phyloP scores from a whole-genome alignment of 2,329 filamentous ascomycete species.

The Trichophyton equinum region DNA sequence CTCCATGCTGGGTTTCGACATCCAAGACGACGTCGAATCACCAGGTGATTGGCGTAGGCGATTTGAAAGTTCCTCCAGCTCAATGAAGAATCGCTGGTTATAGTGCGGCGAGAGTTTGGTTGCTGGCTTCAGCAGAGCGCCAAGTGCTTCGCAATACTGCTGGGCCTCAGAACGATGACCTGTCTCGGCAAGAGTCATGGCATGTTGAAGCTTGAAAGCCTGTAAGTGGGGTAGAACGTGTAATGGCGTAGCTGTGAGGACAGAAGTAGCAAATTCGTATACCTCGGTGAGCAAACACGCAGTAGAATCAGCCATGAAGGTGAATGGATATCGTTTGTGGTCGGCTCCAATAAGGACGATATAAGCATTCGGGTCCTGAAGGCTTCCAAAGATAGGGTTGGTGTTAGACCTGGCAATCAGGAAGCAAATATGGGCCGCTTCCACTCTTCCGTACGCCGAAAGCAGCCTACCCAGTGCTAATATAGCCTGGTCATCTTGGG shows the following conservation, averaged over 20 bases:
- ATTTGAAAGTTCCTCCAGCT: constrained; percentile 71
- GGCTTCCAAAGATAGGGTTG: constrained; percentile 58
- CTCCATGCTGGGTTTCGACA: constrained; percentile 88
- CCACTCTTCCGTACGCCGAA: constrained; percentile 70
- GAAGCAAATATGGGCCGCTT: constrained; percentile 90
- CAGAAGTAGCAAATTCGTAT: constrained; percentile 76
- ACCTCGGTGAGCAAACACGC: constrained; percentile 89
- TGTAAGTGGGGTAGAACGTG: constrained; percentile 67
- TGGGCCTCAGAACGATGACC: constrained; percentile 73
- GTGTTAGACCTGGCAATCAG: constrained; percentile 57
- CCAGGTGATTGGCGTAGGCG: constrained; percentile 76
- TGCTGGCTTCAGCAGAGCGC: constrained; percentile 60
- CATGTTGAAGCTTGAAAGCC: constrained; percentile 83
- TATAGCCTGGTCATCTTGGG: constrained; percentile 64
- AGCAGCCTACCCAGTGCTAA: constrained; percentile 70
- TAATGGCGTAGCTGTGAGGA: constrained; percentile 47
- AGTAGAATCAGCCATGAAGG: constrained; percentile 69
- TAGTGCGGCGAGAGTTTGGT: constrained; percentile 82
- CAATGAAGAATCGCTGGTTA: constrained; percentile 57
- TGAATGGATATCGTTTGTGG: constrained; percentile 56
- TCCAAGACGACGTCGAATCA: constrained; percentile 73
- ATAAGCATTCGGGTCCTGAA: constrained; percentile 65
- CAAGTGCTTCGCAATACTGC: constrained; percentile 81
- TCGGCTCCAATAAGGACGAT: constrained; percentile 80
- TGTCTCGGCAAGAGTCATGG: constrained; percentile 68